Evolutionary conservation across 768 basidiomycete species (phyloP).

Genomic region (Hypholoma fasciculare): DNA sequence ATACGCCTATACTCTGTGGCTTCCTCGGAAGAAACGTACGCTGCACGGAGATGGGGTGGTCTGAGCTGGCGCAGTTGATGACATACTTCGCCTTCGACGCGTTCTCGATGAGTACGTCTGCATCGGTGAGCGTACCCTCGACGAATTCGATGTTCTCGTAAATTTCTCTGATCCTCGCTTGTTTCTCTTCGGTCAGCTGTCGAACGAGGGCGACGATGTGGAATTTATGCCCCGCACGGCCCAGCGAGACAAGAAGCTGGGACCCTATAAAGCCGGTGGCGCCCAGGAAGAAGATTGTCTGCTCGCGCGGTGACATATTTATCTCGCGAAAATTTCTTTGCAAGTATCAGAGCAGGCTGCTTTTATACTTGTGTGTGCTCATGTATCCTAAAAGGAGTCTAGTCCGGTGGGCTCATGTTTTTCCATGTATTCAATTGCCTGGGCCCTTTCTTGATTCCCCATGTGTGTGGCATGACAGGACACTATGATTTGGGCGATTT

Average conservation of each 20-base stretch:
- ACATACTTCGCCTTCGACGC: slow-evolving; percentile 36
- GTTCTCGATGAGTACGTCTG: slow-evolving; percentile 32
- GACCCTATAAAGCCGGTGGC: slow-evolving; percentile 46
- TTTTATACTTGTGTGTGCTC: no score
- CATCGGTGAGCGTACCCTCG: slow-evolving; percentile 39
- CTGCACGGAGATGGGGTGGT: slow-evolving; percentile 33
- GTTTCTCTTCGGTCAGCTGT: slow-evolving; percentile 28
- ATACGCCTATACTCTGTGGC: neutral
- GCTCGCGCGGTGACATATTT: neutral
- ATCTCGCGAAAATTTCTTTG: neutral
- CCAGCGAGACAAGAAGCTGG: slow-evolving; percentile 35
- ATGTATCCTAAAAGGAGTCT: no score
- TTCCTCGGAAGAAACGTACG: slow-evolving; percentile 19
- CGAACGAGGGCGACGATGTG: slow-evolving; percentile 38
- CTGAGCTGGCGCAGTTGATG: slow-evolving; percentile 41
- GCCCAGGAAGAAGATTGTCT: slow-evolving; percentile 39
- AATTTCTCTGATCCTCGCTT: slow-evolving; percentile 26
- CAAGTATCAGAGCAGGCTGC: no score
- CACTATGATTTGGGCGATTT: neutral
- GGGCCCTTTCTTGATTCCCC: neutral
- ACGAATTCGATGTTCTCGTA: slow-evolving; percentile 34
- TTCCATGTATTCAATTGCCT: no score
- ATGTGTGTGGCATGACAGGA: no score
- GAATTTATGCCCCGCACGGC: slow-evolving; percentile 23
- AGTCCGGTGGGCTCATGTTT: no score